These are phyloP conservation scores for Rutstroemia sp. DNA, from an alignment of 2,329 filamentous ascomycete genomes.

Conservation along the genomic window DNA sequence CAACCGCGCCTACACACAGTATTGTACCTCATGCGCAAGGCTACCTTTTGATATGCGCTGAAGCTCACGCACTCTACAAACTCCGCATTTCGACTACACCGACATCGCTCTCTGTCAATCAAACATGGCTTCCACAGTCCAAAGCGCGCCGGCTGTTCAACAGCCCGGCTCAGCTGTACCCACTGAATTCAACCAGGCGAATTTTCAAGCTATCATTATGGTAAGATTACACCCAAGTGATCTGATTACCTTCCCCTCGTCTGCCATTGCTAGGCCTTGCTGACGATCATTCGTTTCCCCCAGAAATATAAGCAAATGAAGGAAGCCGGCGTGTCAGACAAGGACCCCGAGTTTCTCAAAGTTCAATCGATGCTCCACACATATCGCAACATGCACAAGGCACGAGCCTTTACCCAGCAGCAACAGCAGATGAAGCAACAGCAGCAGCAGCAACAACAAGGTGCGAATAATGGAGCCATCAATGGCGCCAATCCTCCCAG, in stretches of 20 bases:
- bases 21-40: slow-evolving; percentile 29
- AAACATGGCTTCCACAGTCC: slow-evolving; percentile 69
- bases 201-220: slow-evolving; percentile 66
- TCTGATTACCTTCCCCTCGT: neutral
- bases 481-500: slow-evolving; percentile 51
- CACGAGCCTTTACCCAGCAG: slow-evolving; percentile 25
- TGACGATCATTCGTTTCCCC: slow-evolving; percentile 22
- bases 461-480: slow-evolving; percentile 43
- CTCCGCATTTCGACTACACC: slow-evolving; percentile 10
- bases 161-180: slow-evolving; percentile 52
- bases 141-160: slow-evolving; percentile 62
- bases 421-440: slow-evolving; percentile 34
- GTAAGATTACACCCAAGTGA: slow-evolving; percentile 20
- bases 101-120: slow-evolving; percentile 12
- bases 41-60: slow-evolving; percentile 30
- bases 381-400: slow-evolving; percentile 50
- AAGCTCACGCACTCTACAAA: slow-evolving; percentile 16
- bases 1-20: slow-evolving; percentile 10
- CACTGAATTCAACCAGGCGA: slow-evolving; percentile 56
- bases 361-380: slow-evolving; percentile 66
- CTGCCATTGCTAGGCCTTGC: neutral
- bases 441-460: slow-evolving; percentile 44
- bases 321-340: slow-evolving; percentile 68
- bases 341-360: slow-evolving; percentile 83
- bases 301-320: slow-evolving; percentile 91